Evolutionary conservation across 345 rosid genomes (phyloP).

Genomic region (Noccaea bulbosa): DNA sequence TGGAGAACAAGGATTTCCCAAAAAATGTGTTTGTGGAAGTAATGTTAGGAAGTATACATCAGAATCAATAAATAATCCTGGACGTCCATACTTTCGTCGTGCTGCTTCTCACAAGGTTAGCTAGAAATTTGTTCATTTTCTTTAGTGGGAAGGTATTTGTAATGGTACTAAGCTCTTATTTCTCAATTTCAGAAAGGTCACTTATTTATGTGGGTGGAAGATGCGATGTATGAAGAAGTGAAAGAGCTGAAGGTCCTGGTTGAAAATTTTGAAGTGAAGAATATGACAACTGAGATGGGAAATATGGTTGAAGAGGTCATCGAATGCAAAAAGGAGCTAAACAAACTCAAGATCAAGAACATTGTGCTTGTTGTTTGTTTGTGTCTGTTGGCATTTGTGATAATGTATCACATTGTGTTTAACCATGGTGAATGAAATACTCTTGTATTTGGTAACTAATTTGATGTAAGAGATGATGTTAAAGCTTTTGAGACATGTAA

Average conservation of each 20-base stretch:
- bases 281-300: not conserved
- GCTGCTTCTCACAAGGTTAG: not conserved
- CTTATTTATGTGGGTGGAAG: not conserved
- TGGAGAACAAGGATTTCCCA: not conserved
- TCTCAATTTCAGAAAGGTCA: not conserved
- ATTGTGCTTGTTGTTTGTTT: no score
- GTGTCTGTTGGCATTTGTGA: no score
- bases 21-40: not conserved
- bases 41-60: not conserved
- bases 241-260: not conserved
- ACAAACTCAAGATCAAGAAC: no score
- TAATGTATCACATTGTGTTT: no score
- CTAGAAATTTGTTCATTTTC: not conserved
- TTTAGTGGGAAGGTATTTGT: no score
- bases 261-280: not conserved
- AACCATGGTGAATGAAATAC: no score
- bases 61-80: not conserved
- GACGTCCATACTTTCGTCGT: not conserved
- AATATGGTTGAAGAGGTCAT: not conserved
- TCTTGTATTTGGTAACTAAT: no score
- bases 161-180: no score
- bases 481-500: no score
- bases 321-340: no score
- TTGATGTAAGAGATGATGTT: no score
- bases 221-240: not conserved